phyloP scores from a whole-genome alignment of 257 asterid genomes.

The Leonotis leonurus region DNA sequence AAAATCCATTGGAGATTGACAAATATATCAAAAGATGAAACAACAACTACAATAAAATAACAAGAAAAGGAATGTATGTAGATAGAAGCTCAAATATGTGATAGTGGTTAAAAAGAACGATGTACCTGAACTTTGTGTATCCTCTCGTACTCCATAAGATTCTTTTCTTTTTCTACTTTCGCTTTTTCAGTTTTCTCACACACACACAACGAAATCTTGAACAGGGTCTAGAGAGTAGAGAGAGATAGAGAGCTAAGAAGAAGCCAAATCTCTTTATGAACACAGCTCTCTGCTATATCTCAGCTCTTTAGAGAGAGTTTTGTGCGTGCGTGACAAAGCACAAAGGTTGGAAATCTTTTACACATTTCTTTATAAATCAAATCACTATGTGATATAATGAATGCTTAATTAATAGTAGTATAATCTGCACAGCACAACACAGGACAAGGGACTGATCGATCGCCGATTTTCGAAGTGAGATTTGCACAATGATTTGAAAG shows the following conservation, averaged over 20 bases:
- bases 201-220: constrained; percentile 9
- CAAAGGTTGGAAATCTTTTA: constrained; percentile 33
- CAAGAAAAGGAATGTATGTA: neutral
- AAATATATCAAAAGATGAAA: neutral
- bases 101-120: constrained; percentile 4
- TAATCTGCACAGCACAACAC: no score
- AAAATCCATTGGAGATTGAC: constrained; percentile 5
- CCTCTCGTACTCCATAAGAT: constrained; percentile 95
- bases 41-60: constrained; percentile 1
- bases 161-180: no score
- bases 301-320: neutral
- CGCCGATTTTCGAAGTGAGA: no score
- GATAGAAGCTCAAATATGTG: constrained; percentile 13
- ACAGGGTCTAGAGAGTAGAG: neutral
- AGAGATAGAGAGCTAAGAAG: constrained; percentile 11
- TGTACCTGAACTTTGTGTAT: constrained; percentile 87
- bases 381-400: no score
- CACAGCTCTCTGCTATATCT: constrained; percentile 21
- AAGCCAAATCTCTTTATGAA: constrained; percentile 22
- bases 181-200: constrained; percentile 11
- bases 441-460: no score
- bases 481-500: no score
- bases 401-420: no score
- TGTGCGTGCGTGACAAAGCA: no score
- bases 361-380: no score